Conservation (phyloP, 2,329 filamentous ascomycete genomes). For the Plenodomus lindquistii region DNA sequence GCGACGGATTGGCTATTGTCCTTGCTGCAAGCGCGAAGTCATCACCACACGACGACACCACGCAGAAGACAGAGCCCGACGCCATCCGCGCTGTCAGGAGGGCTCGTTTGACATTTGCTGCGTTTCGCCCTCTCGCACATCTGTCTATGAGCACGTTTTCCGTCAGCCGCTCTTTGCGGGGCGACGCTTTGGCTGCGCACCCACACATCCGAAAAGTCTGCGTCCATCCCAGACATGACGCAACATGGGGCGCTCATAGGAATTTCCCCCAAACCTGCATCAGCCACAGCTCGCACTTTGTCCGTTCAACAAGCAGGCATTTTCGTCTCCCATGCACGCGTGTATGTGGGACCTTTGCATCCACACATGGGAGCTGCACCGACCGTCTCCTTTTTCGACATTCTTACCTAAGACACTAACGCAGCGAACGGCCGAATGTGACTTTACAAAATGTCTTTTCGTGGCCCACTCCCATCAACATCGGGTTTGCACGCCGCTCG, state of each 20-base stretch:
- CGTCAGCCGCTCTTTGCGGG: background rate
- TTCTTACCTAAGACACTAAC: slow-evolving; percentile 14
- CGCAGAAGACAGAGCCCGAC: slow-evolving; percentile 17
- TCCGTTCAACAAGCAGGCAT: slow-evolving; percentile 16
- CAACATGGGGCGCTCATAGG: background rate
- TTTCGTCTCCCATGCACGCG: slow-evolving; percentile 4
- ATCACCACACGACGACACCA: slow-evolving; percentile 4
- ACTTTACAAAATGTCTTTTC: slow-evolving; percentile 7
- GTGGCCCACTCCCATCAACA: slow-evolving; percentile 12
- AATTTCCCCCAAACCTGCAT: slow-evolving; percentile 2
- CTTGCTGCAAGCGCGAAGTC: slow-evolving; percentile 1
- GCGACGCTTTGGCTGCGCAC: background rate
- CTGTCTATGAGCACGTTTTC: slow-evolving; percentile 1
- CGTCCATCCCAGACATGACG: slow-evolving; percentile 5
- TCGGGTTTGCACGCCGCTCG: slow-evolving; percentile 13
- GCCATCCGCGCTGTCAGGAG: background rate
- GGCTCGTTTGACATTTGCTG: slow-evolving; percentile 7
- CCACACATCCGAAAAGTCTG: background rate
- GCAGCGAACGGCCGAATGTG: slow-evolving; percentile 9
- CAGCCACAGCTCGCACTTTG: slow-evolving; percentile 6
- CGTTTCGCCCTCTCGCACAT: no score
- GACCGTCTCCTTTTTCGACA: slow-evolving; percentile 5
- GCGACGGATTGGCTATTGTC: no score
- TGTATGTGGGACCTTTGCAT: slow-evolving; percentile 2
- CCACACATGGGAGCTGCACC: slow-evolving; percentile 8